Conservation (phyloP, 2,329 filamentous ascomycete species). For the Botrytis medusae region DNA sequence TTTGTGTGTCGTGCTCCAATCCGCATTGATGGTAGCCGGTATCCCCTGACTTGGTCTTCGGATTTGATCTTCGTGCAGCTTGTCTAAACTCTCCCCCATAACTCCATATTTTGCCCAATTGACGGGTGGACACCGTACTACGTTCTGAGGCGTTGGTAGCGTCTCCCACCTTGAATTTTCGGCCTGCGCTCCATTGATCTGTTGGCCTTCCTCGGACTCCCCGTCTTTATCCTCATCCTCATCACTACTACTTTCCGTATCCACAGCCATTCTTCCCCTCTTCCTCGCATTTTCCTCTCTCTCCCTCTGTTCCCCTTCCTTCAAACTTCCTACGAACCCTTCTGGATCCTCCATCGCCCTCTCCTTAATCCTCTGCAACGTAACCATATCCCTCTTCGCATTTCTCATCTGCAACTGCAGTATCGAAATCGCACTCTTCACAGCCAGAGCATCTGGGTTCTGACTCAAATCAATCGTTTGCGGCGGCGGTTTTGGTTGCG, state of each 20-base stretch:
- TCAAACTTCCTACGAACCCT: conserved; percentile 68
- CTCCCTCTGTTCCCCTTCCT: conserved; percentile 56
- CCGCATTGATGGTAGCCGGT: conserved; percentile 45
- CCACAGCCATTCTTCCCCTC: conserved; percentile 31
- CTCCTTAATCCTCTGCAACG: conserved; percentile 67
- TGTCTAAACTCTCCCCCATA: conserved; percentile 81
- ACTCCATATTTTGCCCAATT: conserved; percentile 95
- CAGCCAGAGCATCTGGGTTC: conserved; percentile 84
- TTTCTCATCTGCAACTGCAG: conserved; percentile 82
- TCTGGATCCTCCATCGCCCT: conserved; percentile 70
- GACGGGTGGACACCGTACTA: conserved; percentile 83
- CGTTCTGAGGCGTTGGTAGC: conserved; percentile 75
- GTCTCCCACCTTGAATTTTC: conserved; percentile 52
- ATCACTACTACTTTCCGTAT: conserved; percentile 21
- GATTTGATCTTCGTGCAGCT: conserved; percentile 78
- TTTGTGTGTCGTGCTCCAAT: conserved; percentile 52
- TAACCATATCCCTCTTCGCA: conserved; percentile 71
- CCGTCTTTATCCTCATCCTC: conserved; percentile 27
- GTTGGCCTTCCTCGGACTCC: conserved; percentile 25
- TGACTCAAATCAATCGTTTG: conserved; percentile 57
- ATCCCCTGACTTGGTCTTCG: conserved; percentile 58
- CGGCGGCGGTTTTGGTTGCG: conserved; percentile 46
- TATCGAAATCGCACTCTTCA: conserved; percentile 81
- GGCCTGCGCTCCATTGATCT: neutral
- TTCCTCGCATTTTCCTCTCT: conserved; percentile 32